A percentile compares a stretch with the other conserved stretches of the same genome.
phyloP scores from a whole-genome alignment of 1,284 basidiomycete genomes.

The Termitomyces sp. region DNA sequence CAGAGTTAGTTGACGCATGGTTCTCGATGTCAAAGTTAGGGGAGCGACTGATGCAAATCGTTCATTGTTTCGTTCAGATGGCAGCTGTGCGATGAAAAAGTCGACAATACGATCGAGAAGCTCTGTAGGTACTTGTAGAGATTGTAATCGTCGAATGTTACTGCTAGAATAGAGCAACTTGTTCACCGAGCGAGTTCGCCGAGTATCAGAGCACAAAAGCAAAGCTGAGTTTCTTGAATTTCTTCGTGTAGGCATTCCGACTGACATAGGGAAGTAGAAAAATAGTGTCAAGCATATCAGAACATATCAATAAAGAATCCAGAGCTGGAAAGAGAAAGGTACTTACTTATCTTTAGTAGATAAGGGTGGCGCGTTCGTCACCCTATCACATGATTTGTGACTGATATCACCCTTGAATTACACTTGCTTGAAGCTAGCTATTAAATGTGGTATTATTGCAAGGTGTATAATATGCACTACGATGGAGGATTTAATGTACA shows the following conservation, averaged over 20 bases:
- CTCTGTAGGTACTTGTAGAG: slow-evolving; percentile 35
- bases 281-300: neutral
- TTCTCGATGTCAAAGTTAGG: slow-evolving; percentile 36
- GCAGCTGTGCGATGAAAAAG: slow-evolving; percentile 20
- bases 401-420: too few relatives aligned
- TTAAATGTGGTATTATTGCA: neutral
- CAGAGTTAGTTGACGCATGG: slow-evolving; percentile 37
- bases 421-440: neutral
- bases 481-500: neutral
- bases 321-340: neutral
- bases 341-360: neutral
- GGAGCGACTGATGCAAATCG: slow-evolving; percentile 30
- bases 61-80: slow-evolving; percentile 1
- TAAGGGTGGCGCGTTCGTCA: slow-evolving; percentile 4
- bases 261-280: neutral
- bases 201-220: slow-evolving; percentile 5
- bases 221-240: slow-evolving; percentile 3
- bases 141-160: slow-evolving; percentile 2
- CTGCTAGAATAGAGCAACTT: slow-evolving; percentile 1
- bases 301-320: neutral
- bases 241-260: slow-evolving; percentile 6
- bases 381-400: slow-evolving; percentile 1
- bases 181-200: neutral
- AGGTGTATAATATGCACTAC: neutral
- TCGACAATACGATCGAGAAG: slow-evolving; percentile 37